Base-by-base conservation (phyloP, 2,329 filamentous ascomycete species). In the Clarireedia hainanense region DNA sequence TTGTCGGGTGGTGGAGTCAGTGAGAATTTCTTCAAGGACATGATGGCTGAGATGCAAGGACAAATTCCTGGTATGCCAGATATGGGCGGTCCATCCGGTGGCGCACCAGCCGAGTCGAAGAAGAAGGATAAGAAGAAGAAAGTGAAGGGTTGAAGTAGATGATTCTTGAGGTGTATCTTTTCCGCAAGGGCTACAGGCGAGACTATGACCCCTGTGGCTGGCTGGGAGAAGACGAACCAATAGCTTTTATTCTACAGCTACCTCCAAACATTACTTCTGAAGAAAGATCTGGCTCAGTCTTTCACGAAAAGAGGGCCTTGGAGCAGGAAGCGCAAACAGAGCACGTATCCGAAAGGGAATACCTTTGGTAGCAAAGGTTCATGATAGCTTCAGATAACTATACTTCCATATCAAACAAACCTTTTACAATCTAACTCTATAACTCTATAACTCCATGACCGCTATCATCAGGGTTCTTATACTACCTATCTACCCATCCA, bases 11-110 rank as follows among this genome's bases (percentile, higher is more conserved):
- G 94, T 10, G 94, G 94, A 37, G 89, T 97, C 10, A 91, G 84
- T 60, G 94, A 99, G 71, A 95, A 97, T 68, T 83, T 96, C 59
- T 84, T 97, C 67, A 90, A 94, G 76, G 91, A 96, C 64, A 95
- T 96, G 79, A 96, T 97, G 91, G 86, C 84, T 67, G 90, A 95
- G 75, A 95, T 97, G 89, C 76, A 80, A 60, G 63, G 27, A 47
- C 57, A 17, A 60, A 69, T 75, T 65, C 71, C 72, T 5, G 72
- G 73, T 4, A 68, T 73, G 64, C 69, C 71, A 4, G 68, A 68
- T 47, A 65, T 64, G 67, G 50, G 69, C 71, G 65, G 65, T 59
- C 54, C 54, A 23, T 64, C 57, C 5, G 66, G 61, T 26, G 61
- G 55, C 5, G 58, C 63, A 5, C 68, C 71, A 48, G 59, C 47